Evolutionary conservation across 345 rosid species (phyloP).

Genomic region (Salix suchowensis): DNA sequence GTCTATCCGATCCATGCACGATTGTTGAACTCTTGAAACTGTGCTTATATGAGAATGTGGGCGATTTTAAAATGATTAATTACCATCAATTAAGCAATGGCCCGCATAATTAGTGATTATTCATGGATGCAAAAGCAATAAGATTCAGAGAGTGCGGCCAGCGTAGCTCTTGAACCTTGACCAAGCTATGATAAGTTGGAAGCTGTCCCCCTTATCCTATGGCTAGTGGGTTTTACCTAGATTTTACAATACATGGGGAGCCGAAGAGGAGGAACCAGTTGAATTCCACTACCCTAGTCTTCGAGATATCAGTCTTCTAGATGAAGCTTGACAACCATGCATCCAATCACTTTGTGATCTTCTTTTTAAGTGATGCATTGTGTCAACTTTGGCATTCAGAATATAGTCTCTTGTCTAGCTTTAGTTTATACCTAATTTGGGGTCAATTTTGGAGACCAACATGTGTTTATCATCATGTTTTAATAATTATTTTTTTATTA

Average conservation of each 20-base stretch:
- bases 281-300: background rate
- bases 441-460: no score
- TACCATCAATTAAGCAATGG: background rate
- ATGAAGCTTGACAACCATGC: background rate
- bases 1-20: background rate
- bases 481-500: no score
- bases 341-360: background rate
- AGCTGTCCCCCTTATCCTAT: background rate
- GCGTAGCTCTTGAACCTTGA: background rate
- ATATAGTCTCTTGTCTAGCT: no score
- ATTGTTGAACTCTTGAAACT: background rate
- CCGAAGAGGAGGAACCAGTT: background rate
- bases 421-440: no score
- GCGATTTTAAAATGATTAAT: no score
- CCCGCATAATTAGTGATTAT: background rate
- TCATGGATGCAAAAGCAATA: background rate
- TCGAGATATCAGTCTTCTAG: background rate
- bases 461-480: no score
- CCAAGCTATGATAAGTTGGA: background rate
- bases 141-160: background rate
- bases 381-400: background rate
- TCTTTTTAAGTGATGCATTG: background rate
- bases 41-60: background rate
- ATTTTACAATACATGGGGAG: background rate
- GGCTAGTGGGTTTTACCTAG: background rate